Evolutionary conservation across 441 rosid genomes (phyloP).

Genomic region (Euphorbia celastroides): DNA sequence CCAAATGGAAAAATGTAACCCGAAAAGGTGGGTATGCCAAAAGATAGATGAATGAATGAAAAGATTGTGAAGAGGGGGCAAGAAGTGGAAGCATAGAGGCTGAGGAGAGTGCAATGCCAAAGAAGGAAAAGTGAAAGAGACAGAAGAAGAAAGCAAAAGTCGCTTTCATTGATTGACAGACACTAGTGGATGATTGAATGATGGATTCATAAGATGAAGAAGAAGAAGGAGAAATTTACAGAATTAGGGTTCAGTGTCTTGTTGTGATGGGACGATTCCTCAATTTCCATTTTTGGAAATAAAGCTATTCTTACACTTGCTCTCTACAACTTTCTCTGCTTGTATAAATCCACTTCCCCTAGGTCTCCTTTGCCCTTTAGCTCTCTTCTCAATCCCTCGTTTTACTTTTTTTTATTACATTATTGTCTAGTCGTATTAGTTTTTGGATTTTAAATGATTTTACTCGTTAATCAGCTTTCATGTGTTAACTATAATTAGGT

Average conservation of each 20-base stretch:
- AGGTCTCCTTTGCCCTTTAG: conserved; percentile 22
- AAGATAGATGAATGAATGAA: conserved; percentile 29
- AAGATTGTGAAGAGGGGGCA: conserved; percentile 50
- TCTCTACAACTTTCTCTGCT: conserved; percentile 56
- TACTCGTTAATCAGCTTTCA: too few species aligned
- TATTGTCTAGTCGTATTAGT: background rate
- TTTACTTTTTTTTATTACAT: background rate
- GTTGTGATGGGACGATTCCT: conserved; percentile 61
- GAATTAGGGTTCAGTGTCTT: conserved; percentile 9
- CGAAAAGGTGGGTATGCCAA: too few species aligned
- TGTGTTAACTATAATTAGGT: too few species aligned
- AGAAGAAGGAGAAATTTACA: background rate
- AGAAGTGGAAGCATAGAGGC: conserved; percentile 42
- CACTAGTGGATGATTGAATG: conserved; percentile 5
- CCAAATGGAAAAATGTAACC: too few species aligned
- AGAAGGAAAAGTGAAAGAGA: conserved; percentile 60
- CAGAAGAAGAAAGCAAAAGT: conserved; percentile 40
- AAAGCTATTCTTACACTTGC: conserved; percentile 39
- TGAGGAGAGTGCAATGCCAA: conserved; percentile 81
- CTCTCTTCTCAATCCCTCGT: conserved; percentile 11
- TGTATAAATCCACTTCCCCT: conserved; percentile 56
- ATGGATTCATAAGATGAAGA: background rate
- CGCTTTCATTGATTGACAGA: conserved; percentile 1
- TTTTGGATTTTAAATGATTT: too few species aligned
- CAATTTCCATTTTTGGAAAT: conserved; percentile 38